A percentile compares a stretch with the other conserved stretches of the same genome.
These are phyloP conservation scores for Baudoinia panamericana DNA, from an alignment of 495 filamentous ascomycete species.

Conservation along the genomic window DNA sequence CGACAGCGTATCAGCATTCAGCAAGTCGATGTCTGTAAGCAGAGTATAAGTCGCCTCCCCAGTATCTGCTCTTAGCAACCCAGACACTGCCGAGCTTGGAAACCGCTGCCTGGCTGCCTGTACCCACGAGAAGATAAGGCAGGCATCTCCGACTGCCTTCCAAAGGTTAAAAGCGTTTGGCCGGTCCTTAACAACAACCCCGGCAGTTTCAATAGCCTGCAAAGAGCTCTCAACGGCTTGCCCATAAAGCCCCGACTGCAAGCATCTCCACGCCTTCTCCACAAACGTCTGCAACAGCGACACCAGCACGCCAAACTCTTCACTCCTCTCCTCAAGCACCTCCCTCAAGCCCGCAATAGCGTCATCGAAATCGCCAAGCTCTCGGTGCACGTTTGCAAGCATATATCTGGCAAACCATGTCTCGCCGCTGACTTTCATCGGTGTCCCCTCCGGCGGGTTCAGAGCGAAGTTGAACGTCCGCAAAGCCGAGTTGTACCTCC, in stretches of 20 bases:
- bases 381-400: slow-evolving; percentile 87
- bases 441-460: slow-evolving; percentile 45
- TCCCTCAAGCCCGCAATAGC: slow-evolving; percentile 62
- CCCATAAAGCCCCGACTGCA: slow-evolving; percentile 74
- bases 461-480: slow-evolving; percentile 79
- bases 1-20: slow-evolving; percentile 28
- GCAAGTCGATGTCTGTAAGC: slow-evolving; percentile 52
- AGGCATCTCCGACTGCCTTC: slow-evolving; percentile 88
- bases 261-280: slow-evolving; percentile 60
- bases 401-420: slow-evolving; percentile 94
- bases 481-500: slow-evolving; percentile 80
- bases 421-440: slow-evolving; percentile 37
- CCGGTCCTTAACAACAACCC: slow-evolving; percentile 36
- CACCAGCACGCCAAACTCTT: slow-evolving; percentile 75
- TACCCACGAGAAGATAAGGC: slow-evolving; percentile 64
- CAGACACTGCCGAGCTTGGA: slow-evolving; percentile 40
- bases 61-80: slow-evolving; percentile 41
- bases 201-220: slow-evolving; percentile 44
- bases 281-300: slow-evolving; percentile 76
- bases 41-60: slow-evolving; percentile 44
- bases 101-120: slow-evolving; percentile 48
- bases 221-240: slow-evolving; percentile 55
- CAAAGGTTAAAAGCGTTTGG: slow-evolving; percentile 80
- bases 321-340: slow-evolving; percentile 50
- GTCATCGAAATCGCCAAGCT: slow-evolving; percentile 76